Conservation (phyloP, 2,329 filamentous ascomycete species). For the Hymenoscyphus linearis region DNA sequence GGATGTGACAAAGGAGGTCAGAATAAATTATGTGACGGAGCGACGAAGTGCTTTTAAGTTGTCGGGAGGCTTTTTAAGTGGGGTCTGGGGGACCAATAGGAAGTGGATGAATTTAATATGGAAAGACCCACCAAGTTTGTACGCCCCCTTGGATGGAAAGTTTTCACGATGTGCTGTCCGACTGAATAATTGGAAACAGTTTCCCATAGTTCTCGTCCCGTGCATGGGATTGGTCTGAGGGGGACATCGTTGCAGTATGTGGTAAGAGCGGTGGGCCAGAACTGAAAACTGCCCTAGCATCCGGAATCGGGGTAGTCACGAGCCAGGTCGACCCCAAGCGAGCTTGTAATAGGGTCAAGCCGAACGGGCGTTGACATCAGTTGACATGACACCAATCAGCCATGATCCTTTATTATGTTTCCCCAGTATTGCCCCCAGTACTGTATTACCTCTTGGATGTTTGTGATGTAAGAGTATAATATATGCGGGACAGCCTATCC, state of each 20-base stretch:
- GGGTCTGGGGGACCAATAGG: background rate
- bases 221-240: background rate
- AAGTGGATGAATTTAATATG: background rate
- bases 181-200: background rate
- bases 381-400: background rate
- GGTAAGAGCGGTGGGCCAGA: background rate
- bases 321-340: background rate
- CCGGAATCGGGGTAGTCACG: slow-evolving; percentile 2
- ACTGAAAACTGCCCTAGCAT: background rate
- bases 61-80: background rate
- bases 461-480: background rate
- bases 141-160: background rate
- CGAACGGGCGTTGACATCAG: background rate
- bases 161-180: slow-evolving; percentile 6
- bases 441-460: background rate
- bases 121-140: slow-evolving; percentile 2
- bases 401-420: background rate
- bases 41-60: slow-evolving; percentile 4
- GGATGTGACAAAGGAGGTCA: background rate
- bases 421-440: background rate
- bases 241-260: background rate
- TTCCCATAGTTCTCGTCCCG: background rate
- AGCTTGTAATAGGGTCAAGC: background rate
- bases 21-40: background rate
- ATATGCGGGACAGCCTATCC: background rate